Percentiles rank a stretch among this genome's conserved stretches.
phyloP scores from a whole-genome alignment of 2,329 filamentous ascomycete species.

The Chrysosporium keratinophilum region DNA sequence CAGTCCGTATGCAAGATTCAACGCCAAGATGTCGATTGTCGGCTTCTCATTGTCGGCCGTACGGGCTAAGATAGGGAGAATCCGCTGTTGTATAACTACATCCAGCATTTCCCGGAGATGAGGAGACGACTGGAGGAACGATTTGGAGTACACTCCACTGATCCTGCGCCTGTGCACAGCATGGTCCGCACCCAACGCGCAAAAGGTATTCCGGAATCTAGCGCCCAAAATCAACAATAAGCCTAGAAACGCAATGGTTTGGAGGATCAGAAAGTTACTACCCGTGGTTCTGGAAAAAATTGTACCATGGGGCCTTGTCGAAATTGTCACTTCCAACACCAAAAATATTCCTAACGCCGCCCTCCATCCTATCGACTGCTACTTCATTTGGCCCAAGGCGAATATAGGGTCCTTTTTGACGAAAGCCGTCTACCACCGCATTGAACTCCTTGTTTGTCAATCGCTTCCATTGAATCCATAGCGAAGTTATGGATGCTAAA shows the following conservation, averaged over 20 bases:
- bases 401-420: constrained; percentile 10
- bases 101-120: constrained; percentile 45
- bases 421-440: constrained; percentile 5
- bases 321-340: constrained; percentile 44
- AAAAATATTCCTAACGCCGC: constrained; percentile 8
- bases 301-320: constrained; percentile 52
- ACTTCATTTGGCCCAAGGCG: constrained; percentile 11
- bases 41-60: constrained; percentile 15
- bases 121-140: constrained; percentile 49
- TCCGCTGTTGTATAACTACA: constrained; percentile 45
- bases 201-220: constrained; percentile 11
- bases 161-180: constrained; percentile 61
- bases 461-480: constrained; percentile 13
- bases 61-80: constrained; percentile 44
- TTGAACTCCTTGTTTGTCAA: constrained; percentile 10
- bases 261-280: not conserved
- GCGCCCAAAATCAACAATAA: not conserved
- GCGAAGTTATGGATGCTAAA: constrained; percentile 9
- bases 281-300: constrained; percentile 23
- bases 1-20: constrained; percentile 58
- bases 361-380: constrained; percentile 11
- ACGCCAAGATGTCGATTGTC: constrained; percentile 42
- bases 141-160: constrained; percentile 66
- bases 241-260: not conserved
- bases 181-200: constrained; percentile 35